phyloP scores from a whole-genome alignment of 1,284 basidiomycete genomes.

The Moesziomyces globuligerus region DNA sequence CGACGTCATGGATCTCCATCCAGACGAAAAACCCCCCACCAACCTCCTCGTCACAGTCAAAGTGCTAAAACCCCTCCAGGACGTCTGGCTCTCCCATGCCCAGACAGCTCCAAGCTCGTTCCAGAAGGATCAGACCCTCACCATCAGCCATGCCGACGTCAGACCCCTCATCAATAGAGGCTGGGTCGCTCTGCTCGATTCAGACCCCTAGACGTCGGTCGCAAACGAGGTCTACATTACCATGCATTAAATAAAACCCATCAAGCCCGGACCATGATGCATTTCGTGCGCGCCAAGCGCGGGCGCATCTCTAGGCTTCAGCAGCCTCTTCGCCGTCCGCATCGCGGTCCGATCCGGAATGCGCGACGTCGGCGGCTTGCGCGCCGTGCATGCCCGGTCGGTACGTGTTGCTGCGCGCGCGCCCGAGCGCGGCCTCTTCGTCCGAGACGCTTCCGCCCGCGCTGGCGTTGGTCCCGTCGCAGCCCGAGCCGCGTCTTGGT shows the following conservation, averaged over 20 bases:
- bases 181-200: conserved; percentile 27
- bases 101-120: conserved; percentile 22
- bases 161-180: conserved; percentile 25
- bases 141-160: conserved; percentile 22
- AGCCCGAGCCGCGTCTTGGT: no score
- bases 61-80: conserved; percentile 18
- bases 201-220: neutral
- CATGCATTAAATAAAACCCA: no score
- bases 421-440: conserved; percentile 2
- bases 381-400: conserved; percentile 12
- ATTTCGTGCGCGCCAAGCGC: no score
- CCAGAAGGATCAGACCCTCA: conserved; percentile 31
- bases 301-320: no score
- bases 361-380: neutral
- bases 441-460: neutral
- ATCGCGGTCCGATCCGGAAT: neutral
- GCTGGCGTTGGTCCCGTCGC: neutral
- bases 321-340: neutral
- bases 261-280: no score
- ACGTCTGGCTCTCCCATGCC: conserved; percentile 21
- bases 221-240: no score
- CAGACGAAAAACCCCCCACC: conserved; percentile 18
- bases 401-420: conserved; percentile 26
- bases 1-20: conserved; percentile 19
- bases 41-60: conserved; percentile 27